Evolutionary conservation across 73 alveolate genomes (phyloP).

Genomic region (Urostyla sp.): DNA sequence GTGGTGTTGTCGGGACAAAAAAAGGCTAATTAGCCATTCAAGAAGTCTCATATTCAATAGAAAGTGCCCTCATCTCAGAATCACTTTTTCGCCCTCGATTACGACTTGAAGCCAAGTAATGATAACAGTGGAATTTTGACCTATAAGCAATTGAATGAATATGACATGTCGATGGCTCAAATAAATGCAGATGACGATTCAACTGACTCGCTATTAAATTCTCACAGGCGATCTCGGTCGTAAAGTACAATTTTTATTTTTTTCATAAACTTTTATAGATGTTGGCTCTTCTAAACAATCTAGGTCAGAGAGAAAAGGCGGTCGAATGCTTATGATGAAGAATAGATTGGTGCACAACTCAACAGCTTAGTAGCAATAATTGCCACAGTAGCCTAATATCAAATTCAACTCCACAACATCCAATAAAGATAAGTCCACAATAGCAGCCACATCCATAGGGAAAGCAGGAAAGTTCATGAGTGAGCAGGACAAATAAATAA

Average conservation of each 20-base stretch:
- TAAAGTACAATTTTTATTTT: neutral
- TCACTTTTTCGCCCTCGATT: too few species aligned
- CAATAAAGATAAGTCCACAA: neutral
- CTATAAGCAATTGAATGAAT: too few species aligned
- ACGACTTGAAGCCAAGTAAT: too few species aligned
- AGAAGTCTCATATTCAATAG: neutral
- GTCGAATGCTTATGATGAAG: constrained; percentile 19
- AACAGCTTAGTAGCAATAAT: neutral
- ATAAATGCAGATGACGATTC: neutral
- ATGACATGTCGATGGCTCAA: neutral
- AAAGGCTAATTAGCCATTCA: neutral
- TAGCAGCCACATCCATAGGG: neutral
- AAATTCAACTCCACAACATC: neutral
- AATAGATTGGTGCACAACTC: neutral
- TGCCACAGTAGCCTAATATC: neutral
- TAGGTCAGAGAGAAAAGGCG: constrained; percentile 21
- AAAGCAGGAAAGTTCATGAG: neutral
- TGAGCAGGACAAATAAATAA: constrained; percentile 12
- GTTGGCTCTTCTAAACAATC: neutral
- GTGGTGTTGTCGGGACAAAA: too few species aligned
- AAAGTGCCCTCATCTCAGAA: too few species aligned
- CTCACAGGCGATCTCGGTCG: constrained; percentile 42
- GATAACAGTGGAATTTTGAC: too few species aligned
- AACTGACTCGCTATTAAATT: constrained; percentile 10
- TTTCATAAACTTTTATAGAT: neutral